Evolutionary conservation across 2,329 filamentous ascomycete species (phyloP).

Genomic region (Tolypocladium paradoxum): DNA sequence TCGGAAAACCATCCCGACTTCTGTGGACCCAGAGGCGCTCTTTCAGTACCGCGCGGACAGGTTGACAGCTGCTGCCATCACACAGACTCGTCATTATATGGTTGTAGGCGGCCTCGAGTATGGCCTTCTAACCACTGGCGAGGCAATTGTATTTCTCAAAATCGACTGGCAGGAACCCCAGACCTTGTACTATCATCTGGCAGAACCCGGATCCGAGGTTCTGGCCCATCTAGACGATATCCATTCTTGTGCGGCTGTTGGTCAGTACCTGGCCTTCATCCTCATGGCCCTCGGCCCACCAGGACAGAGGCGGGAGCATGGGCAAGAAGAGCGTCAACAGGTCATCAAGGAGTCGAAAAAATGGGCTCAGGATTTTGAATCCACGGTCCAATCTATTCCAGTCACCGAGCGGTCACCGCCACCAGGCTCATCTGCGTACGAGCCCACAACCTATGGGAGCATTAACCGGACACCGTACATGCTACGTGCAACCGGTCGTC

Average conservation of each 20-base stretch:
- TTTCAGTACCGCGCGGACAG: constrained; percentile 24
- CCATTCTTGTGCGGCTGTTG: constrained; percentile 14
- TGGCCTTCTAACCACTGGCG: constrained; percentile 30
- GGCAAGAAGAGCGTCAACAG: too few relatives aligned
- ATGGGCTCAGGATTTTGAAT: too few relatives aligned
- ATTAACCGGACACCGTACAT: too few relatives aligned
- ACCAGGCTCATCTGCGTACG: too few relatives aligned
- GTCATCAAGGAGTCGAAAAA: too few relatives aligned
- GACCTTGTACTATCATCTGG: constrained; percentile 20
- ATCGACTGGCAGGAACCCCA: constrained; percentile 17
- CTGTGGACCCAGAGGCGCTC: constrained; percentile 14
- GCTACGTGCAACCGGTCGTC: too few relatives aligned
- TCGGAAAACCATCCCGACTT: constrained; percentile 7
- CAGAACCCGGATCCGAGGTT: constrained; percentile 16
- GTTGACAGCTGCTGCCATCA: constrained; percentile 31
- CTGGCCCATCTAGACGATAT: constrained; percentile 9
- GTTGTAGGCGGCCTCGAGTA: constrained; percentile 33
- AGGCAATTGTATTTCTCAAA: constrained; percentile 32
- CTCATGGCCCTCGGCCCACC: not conserved
- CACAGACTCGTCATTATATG: constrained; percentile 40
- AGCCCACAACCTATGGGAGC: too few relatives aligned
- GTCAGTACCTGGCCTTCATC: constrained; percentile 12
- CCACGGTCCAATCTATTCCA: too few relatives aligned
- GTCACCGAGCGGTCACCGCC: too few relatives aligned
- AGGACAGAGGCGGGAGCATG: not conserved